Evolutionary conservation across 495 filamentous ascomycete genomes (phyloP), one percentile per base, ranked within the genome.

Genomic region (Apodospora peruviana): DNA sequence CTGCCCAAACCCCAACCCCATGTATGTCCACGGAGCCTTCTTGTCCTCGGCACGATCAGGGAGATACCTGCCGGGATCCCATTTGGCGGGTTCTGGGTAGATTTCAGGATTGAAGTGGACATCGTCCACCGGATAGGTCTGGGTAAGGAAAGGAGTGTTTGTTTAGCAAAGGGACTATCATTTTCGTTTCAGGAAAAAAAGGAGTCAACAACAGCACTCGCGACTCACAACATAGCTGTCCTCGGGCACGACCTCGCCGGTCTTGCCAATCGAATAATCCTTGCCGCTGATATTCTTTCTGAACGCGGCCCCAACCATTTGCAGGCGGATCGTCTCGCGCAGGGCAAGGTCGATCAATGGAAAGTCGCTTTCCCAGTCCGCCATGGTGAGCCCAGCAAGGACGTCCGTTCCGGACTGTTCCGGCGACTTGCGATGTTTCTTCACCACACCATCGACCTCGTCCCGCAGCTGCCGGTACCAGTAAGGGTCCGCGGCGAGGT

Each of bases 281-380:
- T 54, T 55, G 17, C 63, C 64, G 24, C 58, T 62, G 24, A 56
- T 50, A 50, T 77, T 79, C 53, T 57, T 64, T 5, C 68, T 55
- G 49, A 69, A 59, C 1, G 52, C 51, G 4, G 54, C 50, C 48
- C 59, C 63, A 36, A 63, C 45, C 19, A 63, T 47, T 16, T 59
- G 50, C 16, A 75, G 37, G 7, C 75, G 62, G 53, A 77, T 77
- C 35, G 53, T 64, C 50, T 77, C 74, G 20, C 60, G 52, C 24
- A 73, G 55, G 35, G 67, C 71, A 19, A 75, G 43, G 53, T 75
- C 66, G 27, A 74, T 55, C 16, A 66, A 25, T 2, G 70, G 72
- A 48, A 77, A 76, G n/a, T 69, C 61, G 29, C 43, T 38, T 53
- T 77, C 73, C 71, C 72, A 76, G 0, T 62, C 69, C 24, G 71